Conservation (phyloP, 23 red algal species). For the Gracilariopsis chorda region DNA sequence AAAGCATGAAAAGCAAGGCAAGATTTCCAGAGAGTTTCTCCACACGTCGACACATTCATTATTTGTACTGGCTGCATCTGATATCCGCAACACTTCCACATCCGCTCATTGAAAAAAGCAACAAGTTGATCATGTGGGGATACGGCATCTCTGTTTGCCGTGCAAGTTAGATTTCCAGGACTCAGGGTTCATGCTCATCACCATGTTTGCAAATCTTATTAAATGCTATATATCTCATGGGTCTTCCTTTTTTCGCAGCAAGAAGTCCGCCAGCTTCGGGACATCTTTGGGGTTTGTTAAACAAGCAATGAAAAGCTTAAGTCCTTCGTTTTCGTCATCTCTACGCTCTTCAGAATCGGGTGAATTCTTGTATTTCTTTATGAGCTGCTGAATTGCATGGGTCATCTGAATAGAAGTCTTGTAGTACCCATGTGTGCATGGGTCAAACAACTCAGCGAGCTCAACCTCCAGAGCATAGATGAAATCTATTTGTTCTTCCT, state of each 20-base stretch:
- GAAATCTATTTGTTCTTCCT: not conserved
- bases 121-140: too few species aligned
- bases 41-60: too few species aligned
- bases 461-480: not conserved
- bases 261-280: not conserved
- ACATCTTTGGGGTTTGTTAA: not conserved
- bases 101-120: too few species aligned
- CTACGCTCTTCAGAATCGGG: not conserved
- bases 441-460: not conserved
- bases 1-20: too few species aligned
- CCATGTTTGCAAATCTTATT: too few species aligned
- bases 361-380: not conserved
- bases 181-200: too few species aligned
- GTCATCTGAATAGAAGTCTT: not conserved
- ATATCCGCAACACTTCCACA: too few species aligned
- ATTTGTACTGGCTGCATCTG: too few species aligned
- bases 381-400: not conserved
- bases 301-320: not conserved
- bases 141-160: too few species aligned
- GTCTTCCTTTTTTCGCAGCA: not conserved
- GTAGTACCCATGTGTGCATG: conserved; percentile 13
- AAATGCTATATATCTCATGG: not conserved
- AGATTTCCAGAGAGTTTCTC: too few species aligned
- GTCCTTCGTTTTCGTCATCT: not conserved
- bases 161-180: too few species aligned